phyloP scores from a whole-genome alignment of 345 rosid species.

The Populus pruinosa region DNA sequence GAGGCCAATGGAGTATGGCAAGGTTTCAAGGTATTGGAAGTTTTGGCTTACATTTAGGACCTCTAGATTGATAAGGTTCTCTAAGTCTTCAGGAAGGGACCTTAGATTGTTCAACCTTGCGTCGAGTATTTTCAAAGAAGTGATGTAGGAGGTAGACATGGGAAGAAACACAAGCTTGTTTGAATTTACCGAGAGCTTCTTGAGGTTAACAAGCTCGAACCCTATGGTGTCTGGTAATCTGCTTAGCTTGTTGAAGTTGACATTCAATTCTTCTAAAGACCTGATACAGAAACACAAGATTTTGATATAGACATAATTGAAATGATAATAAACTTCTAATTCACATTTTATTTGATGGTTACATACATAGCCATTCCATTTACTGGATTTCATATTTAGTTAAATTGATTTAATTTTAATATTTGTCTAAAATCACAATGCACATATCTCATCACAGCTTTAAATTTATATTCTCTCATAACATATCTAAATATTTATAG shows the following conservation, averaged over 20 bases:
- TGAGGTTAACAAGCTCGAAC: slow-evolving; percentile 59
- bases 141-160: slow-evolving; percentile 56
- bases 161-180: slow-evolving; percentile 73
- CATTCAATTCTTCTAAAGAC: slow-evolving; percentile 72
- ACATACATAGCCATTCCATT: no score
- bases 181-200: slow-evolving; percentile 66
- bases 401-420: no score
- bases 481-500: no score
- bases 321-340: not conserved
- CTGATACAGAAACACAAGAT: slow-evolving; percentile 27
- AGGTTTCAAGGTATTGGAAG: slow-evolving; percentile 57
- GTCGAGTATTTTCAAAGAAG: slow-evolving; percentile 53
- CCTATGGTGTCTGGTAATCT: slow-evolving; percentile 70
- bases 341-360: no score
- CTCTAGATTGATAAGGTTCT: slow-evolving; percentile 66
- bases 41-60: slow-evolving; percentile 79
- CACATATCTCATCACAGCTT: no score
- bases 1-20: slow-evolving; percentile 69
- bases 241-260: slow-evolving; percentile 80
- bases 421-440: no score
- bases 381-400: no score
- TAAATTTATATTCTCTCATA: no score
- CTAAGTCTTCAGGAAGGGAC: slow-evolving; percentile 68
- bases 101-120: slow-evolving; percentile 79
- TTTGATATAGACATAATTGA: not conserved